Evolutionary conservation across 345 rosid genomes (phyloP), one percentile per base, ranked within the genome.

Genomic region (Arabidopsis arenosa): DNA sequence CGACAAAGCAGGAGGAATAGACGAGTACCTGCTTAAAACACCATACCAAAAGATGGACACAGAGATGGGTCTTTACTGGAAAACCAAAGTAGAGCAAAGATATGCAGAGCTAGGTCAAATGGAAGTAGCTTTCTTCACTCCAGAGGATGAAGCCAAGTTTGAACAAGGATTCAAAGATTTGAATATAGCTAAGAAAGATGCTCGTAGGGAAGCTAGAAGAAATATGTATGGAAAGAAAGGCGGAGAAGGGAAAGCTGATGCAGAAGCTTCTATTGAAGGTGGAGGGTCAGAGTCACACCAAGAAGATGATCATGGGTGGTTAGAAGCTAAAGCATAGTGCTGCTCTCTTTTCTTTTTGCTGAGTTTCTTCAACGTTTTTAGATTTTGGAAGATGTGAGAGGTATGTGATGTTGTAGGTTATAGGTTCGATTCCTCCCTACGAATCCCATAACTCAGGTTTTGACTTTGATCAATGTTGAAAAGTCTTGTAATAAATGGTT

Each of bases 1-100:
- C 15, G 99, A 95, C 83, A 95, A 92, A 83, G 98, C 89, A 48
- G 99, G 97, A 53, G 99, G 99, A 18, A 85, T 92, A n/a, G 99
- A 95, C 47, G 99, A 95, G 85, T 95, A 95, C 80, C 78, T 95
- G 72, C 85, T 95, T 32, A 92, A 87, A 80, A 92, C 98, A 69
- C 99, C 99, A 4, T 95, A 92, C 83, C 86, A 89, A 14, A 92
- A 92, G 82, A 92, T 95, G 98, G 93, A 92, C 81, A 88, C 98
- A 3, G 97, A 92, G 76, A 84, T 88, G 86, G 98, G 98, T 63
- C 86, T 95, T 14, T 83, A 69, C 66, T 95, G 98, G 99, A 95
- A 95, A 83, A 74, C 96, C 51, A 92, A 92, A 83, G 86, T 95
- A 3, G 98, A 95, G 87, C 86, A 89, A 83, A 81, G 87, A 37